Evolutionary conservation across 257 asterid genomes (phyloP), one percentile per base, ranked within the genome.

Genomic region (Osmanthus fragrans): DNA sequence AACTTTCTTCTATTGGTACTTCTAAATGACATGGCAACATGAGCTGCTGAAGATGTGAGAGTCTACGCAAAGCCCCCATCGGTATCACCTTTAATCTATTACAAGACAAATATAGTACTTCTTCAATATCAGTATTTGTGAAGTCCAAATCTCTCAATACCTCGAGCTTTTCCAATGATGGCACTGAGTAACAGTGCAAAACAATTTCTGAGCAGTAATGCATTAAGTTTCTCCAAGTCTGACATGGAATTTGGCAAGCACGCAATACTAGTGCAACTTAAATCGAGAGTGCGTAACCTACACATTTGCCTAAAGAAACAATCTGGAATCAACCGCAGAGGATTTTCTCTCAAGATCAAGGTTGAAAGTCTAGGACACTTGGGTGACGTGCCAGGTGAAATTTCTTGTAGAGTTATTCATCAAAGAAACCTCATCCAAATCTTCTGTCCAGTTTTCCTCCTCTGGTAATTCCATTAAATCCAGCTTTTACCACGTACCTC

Each of bases 1-100:
- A 25, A 25, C n/a, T 25, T 25, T 25, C 83, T 73, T 84, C 76
- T 23, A 73, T 76, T 65, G 7, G 30, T 9, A 80, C 70, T 0
- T 7, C 2, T 16, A 72, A 25, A 25, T 78, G 73, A 18, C 69
- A 42, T 6, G 87, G 67, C 29, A 84, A 15, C 21, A 64, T n/a
- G 47, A 84, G 83, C 4, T 80, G 58, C 51, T 81, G 80, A 69
- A 84, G 75, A 45, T 29, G 27, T 71, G 77, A 75, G 27, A 81
- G 74, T 27, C 58, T 80, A 12, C 74, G 34, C 32, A 84, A 21
- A 34, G 73, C 45, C n/a, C 83, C 87, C 4, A 45, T 45, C 45
- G 77, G 77, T n/a, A 81, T 68, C 56, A 16, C 66, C 69, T 58
- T 70, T 39, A 39, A 39, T 9, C 1, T 21, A 58, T 2, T 1